Percentiles rank a stretch among this genome's conserved stretches.
Conservation (phyloP, 257 asterid genomes). For the Verbascum thapsus region DNA sequence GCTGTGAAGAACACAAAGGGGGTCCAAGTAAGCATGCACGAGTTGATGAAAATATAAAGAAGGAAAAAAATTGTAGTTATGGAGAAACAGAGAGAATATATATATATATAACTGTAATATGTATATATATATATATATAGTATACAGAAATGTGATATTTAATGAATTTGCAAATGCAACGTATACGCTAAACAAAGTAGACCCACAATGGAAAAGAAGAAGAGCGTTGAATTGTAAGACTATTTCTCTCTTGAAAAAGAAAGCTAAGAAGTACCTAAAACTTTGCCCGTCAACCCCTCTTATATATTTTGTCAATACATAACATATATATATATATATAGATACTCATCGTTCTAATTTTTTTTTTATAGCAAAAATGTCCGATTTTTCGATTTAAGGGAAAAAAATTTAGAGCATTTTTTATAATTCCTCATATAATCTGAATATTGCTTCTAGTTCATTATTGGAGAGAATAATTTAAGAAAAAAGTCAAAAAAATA, state of each 20-base stretch:
- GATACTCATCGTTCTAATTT: no score
- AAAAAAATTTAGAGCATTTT: no score
- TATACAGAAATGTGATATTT: not conserved
- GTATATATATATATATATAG: slow-evolving; percentile 21
- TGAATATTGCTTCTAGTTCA: no score
- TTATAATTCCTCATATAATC: no score
- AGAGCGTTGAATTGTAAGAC: slow-evolving; percentile 10
- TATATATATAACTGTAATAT: slow-evolving; percentile 24
- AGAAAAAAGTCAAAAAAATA: no score
- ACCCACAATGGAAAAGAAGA: not conserved
- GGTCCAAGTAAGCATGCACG: slow-evolving; percentile 28
- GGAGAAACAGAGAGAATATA: slow-evolving; percentile 14
- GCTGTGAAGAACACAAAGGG: not conserved
- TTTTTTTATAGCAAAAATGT: no score
- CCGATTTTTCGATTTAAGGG: no score
- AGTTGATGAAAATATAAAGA: slow-evolving; percentile 17
- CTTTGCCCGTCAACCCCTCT: slow-evolving; percentile 43
- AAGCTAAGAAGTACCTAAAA: slow-evolving; percentile 25
- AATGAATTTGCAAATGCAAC: slow-evolving; percentile 15
- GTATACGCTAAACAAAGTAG: slow-evolving; percentile 28
- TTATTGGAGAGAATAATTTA: no score
- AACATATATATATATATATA: no score
- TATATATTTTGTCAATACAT: no score
- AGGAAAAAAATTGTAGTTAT: not conserved
- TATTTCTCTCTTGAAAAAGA: not conserved